Evolutionary conservation across 2,329 filamentous ascomycete species (phyloP), one percentile per base, ranked within the genome.

Genomic region (Fusarium azukiicola): DNA sequence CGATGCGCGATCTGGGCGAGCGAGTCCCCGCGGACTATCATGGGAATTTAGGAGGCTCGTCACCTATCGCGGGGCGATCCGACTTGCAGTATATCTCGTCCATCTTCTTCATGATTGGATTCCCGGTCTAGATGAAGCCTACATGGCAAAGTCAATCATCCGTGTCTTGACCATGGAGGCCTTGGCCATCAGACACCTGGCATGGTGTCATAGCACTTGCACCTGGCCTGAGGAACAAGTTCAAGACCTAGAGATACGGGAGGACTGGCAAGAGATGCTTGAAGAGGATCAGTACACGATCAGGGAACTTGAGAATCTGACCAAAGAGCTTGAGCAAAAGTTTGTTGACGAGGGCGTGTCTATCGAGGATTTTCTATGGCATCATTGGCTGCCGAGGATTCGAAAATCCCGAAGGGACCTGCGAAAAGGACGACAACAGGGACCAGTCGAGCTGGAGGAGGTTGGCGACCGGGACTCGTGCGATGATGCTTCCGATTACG

Each of bases 121-220:
- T 23, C 8, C 3, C 3, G 36, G 8, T 2, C 7, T 12, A 21
- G 38, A 46, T 14, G 0, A 7, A 1, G 2, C 16, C 5, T 46
- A n/a, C 8, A 19, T 68, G 3, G 14, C 12, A 2, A 71, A 54
- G 4, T 69, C 47, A 1, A 46, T 67, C 10, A 21, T 69, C 46
- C 70, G n/a, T 69, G 21, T 47, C 56, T 4, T 69, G 3, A 69
- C 49, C 5, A 69, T 72, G 32, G 19, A 2, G n/a, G 16, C 8
- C 12, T 47, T 72, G 5, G 5, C 11, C 1, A 6, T 72, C 9
- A 66, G 49, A 5, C 72, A 74, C 5, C 19, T 71, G 5, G 42
- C 56, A 7, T 32, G n/a, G 7, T 73, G 46, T 17, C 16, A 6
- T 40, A 21, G 1, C 23, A 13, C 8, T 23, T 4, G 46, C 6